Evolutionary conservation across 2,329 filamentous ascomycete genomes (phyloP).

Genomic region (Cephalotrichum gorgonifer): DNA sequence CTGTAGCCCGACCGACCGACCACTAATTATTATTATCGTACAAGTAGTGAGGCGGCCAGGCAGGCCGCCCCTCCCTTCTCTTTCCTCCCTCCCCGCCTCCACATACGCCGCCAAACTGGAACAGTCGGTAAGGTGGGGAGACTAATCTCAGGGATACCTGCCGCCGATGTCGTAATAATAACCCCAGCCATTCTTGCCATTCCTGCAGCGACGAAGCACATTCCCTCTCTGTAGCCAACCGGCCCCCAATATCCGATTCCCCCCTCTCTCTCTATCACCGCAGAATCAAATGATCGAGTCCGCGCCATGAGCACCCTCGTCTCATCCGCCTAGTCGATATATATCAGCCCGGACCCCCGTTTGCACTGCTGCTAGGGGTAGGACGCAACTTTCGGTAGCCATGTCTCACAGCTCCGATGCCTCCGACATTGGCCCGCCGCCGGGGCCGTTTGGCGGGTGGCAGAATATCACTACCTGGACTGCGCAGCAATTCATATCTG

Average conservation of each 20-base stretch:
- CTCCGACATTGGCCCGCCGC: neutral
- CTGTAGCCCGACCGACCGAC: no score
- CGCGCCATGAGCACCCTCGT: neutral
- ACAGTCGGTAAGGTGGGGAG: no score
- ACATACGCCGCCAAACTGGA: no score
- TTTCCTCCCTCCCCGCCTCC: no score
- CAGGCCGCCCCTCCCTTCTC: no score
- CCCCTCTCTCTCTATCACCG: neutral
- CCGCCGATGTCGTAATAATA: no score
- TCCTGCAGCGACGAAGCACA: no score
- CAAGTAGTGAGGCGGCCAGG: no score
- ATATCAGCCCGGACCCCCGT: neutral
- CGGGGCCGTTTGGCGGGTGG: slow-evolving; percentile 33
- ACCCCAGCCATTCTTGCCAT: no score
- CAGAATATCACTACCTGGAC: slow-evolving; percentile 43
- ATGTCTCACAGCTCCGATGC: neutral
- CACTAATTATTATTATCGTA: no score
- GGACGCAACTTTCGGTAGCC: neutral
- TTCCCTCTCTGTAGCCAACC: no score
- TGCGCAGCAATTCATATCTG: slow-evolving; percentile 11
- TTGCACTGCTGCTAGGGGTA: neutral
- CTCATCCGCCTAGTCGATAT: neutral
- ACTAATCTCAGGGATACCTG: no score
- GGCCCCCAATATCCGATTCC: neutral
- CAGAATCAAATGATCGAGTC: neutral